phyloP scores from a whole-genome alignment of 2,329 filamentous ascomycete species.

The Claviceps humidiphila region DNA sequence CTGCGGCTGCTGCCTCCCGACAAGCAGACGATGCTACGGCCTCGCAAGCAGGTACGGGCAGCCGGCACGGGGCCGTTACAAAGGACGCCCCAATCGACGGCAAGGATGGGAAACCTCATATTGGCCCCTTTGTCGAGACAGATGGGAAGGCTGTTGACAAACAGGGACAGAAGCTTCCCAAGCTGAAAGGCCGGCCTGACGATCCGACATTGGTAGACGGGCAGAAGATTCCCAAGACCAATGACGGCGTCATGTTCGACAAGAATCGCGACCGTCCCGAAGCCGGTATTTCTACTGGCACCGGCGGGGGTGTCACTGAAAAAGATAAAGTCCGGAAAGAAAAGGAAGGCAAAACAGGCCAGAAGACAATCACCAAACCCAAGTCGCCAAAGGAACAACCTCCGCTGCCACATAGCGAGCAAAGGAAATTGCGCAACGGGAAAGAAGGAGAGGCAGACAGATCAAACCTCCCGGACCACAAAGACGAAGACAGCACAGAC shows the following conservation, averaged over 20 bases:
- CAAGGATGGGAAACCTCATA: slow-evolving; percentile 84
- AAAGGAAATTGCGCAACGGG: slow-evolving; percentile 46
- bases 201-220: slow-evolving; percentile 44
- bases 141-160: slow-evolving; percentile 21
- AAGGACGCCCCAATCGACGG: slow-evolving; percentile 86
- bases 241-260: slow-evolving; percentile 89
- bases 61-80: slow-evolving; percentile 27
- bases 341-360: slow-evolving; percentile 51
- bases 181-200: slow-evolving; percentile 34
- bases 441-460: slow-evolving; percentile 29
- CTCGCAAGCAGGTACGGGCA: slow-evolving; percentile 16
- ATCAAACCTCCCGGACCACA: slow-evolving; percentile 29
- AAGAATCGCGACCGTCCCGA: slow-evolving; percentile 62
- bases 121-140: slow-evolving; percentile 63
- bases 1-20: slow-evolving; percentile 9
- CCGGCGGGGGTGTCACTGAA: slow-evolving; percentile 77
- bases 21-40: slow-evolving; percentile 15
- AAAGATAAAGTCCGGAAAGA: slow-evolving; percentile 66
- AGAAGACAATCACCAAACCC: slow-evolving; percentile 60
- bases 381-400: slow-evolving; percentile 76
- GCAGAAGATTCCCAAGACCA: slow-evolving; percentile 47
- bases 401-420: slow-evolving; percentile 67
- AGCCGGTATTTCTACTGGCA: slow-evolving; percentile 67
- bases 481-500: slow-evolving; percentile 21
- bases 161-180: slow-evolving; percentile 25